phyloP scores from a whole-genome alignment of 2,329 filamentous ascomycete species.

The Sporothrix dimorphospora region DNA sequence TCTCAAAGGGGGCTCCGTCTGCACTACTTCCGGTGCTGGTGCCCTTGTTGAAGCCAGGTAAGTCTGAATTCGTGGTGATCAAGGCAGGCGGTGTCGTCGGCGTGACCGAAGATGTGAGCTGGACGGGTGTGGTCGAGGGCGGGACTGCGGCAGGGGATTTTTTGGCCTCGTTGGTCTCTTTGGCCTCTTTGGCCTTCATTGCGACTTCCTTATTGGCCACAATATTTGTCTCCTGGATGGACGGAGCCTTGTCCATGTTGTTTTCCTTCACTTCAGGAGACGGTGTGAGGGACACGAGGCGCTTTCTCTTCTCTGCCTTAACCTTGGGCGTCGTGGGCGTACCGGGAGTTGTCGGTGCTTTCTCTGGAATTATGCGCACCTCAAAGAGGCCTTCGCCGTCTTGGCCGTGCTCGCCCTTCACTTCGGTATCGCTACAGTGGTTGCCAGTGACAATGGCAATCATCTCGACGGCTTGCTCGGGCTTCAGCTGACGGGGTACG shows the following conservation, averaged over 20 bases:
- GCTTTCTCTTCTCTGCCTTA: background rate
- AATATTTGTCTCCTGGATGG: no score
- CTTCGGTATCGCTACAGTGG: background rate
- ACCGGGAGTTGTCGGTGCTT: no score
- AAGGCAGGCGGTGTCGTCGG: background rate
- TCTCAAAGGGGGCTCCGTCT: background rate
- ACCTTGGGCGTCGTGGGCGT: background rate
- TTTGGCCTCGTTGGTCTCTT: background rate
- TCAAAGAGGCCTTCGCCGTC: background rate
- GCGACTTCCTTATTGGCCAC: background rate
- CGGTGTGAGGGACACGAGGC: background rate
- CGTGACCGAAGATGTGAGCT: background rate
- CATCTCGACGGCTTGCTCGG: constrained; percentile 46
- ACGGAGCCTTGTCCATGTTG: background rate
- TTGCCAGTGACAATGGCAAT: constrained; percentile 43
- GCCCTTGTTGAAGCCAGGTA: no score
- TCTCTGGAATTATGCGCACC: no score
- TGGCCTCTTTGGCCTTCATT: background rate
- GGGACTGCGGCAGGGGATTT: background rate
- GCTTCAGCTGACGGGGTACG: constrained; percentile 47
- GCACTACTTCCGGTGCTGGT: background rate
- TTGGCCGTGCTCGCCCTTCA: background rate
- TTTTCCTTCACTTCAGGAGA: background rate
- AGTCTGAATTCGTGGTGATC: background rate
- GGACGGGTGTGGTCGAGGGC: background rate